Evolutionary conservation across 2,329 filamentous ascomycete genomes (phyloP), one percentile per base, ranked within the genome.

Genomic region (Fusarium sp.): DNA sequence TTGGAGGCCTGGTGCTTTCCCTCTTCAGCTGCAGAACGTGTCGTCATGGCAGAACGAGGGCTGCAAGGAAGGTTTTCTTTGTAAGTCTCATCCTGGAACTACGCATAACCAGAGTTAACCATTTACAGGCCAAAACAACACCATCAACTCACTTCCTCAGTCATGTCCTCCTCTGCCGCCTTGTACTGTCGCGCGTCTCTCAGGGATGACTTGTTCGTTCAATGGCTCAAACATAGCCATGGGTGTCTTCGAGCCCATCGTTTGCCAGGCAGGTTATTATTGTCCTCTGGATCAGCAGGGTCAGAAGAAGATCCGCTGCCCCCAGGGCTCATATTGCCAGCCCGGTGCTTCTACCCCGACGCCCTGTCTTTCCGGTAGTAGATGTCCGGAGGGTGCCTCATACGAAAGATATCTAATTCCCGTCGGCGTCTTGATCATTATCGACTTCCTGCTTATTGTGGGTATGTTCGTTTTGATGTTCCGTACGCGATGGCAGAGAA

Each of bases 311-410:
- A 65, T 82, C 6, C 49, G 61, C 11, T 87, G 86, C 51, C 84
- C 83, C 0, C 61, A 75, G 10, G 84, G 84, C 24, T 78, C 78
- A 4, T 88, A 84, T 65, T 88, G 86, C 62, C 84, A 84, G 30
- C 79, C 80, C 1, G 86, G 86, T 7, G 80, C 83, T 6, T 71
- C 79, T 2, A 75, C 79, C 7, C 83, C 86, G 3, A 83, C 81
- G 5, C 81, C 82, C 13, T 88, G 86, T 61, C 74, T 74, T 17
- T 49, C 76, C 5, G 83, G 82, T 1, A 84, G 84, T 32, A 65
- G 73, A 6, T 88, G 86, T 57, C 82, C 81, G 0, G 79, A 77
- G 47, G 81, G 79, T 2, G 81, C 83, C 5, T 68, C 71, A 2
- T 79, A 74, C 45, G 78, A 87, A 56, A 75, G 80, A 8, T 80